Evolutionary conservation across 2,329 filamentous ascomycete species (phyloP).

Genomic region (Sporothrix curviconia): DNA sequence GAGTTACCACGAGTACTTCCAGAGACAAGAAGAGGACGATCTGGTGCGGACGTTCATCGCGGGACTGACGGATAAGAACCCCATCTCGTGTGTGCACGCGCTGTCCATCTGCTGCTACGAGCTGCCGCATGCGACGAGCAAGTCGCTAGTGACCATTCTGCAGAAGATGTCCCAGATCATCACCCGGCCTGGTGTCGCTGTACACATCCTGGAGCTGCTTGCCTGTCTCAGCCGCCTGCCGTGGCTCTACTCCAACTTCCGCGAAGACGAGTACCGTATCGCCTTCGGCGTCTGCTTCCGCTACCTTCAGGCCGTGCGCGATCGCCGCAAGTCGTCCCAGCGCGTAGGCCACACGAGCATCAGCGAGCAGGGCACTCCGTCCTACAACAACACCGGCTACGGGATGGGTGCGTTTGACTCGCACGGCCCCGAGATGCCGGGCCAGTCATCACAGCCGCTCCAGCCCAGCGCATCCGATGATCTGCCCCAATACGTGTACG

Average conservation of each 20-base stretch:
- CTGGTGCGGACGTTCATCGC: slow-evolving; percentile 80
- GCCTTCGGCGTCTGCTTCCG: slow-evolving; percentile 94
- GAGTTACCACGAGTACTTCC: slow-evolving; percentile 81
- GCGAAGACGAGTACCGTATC: slow-evolving; percentile 84
- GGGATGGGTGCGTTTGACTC: slow-evolving; percentile 3
- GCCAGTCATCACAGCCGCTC: slow-evolving; percentile 22
- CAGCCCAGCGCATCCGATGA: slow-evolving; percentile 51
- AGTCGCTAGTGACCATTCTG: slow-evolving; percentile 76
- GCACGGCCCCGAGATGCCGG: slow-evolving; percentile 23
- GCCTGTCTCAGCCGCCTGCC: slow-evolving; percentile 79
- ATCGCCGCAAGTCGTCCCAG: slow-evolving; percentile 48
- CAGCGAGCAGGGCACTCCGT: background rate
- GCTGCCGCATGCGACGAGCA: slow-evolving; percentile 78
- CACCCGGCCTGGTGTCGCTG: slow-evolving; percentile 82
- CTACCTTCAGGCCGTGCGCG: slow-evolving; percentile 82
- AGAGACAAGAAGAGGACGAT: slow-evolving; percentile 80
- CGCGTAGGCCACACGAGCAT: slow-evolving; percentile 30
- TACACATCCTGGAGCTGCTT: slow-evolving; percentile 95
- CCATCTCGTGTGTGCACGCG: slow-evolving; percentile 89
- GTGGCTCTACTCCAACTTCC: slow-evolving; percentile 78
- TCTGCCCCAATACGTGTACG: slow-evolving; percentile 87
- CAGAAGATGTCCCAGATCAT: slow-evolving; percentile 95
- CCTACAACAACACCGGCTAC: background rate
- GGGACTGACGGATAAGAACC: slow-evolving; percentile 81
- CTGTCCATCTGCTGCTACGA: slow-evolving; percentile 94